These are phyloP conservation scores for Suillus subluteus DNA, from an alignment of 768 basidiomycete genomes.

Conservation along the genomic window DNA sequence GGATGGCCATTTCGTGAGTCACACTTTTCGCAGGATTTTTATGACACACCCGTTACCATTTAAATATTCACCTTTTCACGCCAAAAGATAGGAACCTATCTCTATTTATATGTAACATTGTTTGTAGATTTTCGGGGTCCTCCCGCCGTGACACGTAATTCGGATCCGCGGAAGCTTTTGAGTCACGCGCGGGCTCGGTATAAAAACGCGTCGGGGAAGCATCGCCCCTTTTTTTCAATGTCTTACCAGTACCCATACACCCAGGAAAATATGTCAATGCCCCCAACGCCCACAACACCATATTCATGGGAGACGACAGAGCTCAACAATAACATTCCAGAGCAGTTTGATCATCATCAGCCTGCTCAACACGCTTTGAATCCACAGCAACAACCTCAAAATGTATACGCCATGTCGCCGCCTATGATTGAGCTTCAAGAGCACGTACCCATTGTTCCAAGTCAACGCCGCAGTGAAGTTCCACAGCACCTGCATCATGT, in stretches of 20 bases:
- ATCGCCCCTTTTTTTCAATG: conserved; percentile 43
- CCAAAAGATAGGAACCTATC: neutral
- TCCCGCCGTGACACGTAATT: conserved; percentile 12
- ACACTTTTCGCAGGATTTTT: no score
- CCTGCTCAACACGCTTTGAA: conserved; percentile 25
- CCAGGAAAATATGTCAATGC: conserved; percentile 50
- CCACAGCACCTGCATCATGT: conserved; percentile 28
- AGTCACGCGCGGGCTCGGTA: conserved; percentile 29
- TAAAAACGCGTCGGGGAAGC: conserved; percentile 33
- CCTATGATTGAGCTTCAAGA: conserved; percentile 30
- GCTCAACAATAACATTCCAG: conserved; percentile 33
- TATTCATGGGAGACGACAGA: conserved; percentile 49
- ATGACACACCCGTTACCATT: no score
- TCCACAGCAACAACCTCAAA: conserved; percentile 29
- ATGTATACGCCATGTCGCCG: conserved; percentile 24
- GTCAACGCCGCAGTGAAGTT: conserved; percentile 30
- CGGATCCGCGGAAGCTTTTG: conserved; percentile 26
- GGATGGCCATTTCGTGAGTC: no score
- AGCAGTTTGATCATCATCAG: conserved; percentile 43
- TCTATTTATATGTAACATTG: neutral
- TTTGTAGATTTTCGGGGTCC: conserved; percentile 15
- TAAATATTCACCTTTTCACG: no score
- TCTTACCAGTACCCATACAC: conserved; percentile 53
- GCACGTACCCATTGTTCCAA: conserved; percentile 33
- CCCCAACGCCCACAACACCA: conserved; percentile 48